phyloP scores from a whole-genome alignment of 306 rosid genomes.

The Sicyos edulis region DNA sequence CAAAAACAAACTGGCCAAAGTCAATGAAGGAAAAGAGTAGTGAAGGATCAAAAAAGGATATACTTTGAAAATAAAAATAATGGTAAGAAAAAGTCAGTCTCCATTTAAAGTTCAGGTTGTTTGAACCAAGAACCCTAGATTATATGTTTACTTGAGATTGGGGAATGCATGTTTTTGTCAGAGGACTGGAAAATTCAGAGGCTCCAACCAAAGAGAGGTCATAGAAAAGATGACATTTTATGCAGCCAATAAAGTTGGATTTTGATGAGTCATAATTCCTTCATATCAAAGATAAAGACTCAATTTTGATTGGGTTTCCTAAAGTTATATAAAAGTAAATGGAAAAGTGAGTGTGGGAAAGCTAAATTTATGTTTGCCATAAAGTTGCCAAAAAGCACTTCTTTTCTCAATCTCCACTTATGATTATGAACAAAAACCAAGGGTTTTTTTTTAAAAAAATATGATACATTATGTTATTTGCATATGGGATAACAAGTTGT shows the following conservation, averaged over 20 bases:
- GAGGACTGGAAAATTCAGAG: background rate
- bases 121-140: background rate
- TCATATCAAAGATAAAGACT: conserved; percentile 6
- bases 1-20: background rate
- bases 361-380: background rate
- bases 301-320: background rate
- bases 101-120: background rate
- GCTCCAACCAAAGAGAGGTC: too few species aligned
- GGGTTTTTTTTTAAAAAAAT: background rate
- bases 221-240: background rate
- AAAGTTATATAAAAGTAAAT: background rate
- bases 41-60: too few species aligned
- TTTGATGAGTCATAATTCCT: conserved; percentile 7
- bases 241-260: background rate
- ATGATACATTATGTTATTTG: background rate
- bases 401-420: background rate
- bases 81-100: background rate
- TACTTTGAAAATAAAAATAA: too few species aligned
- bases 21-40: background rate
- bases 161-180: background rate
- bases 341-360: background rate
- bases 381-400: conserved; percentile 8
- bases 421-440: background rate
- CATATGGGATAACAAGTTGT: background rate
- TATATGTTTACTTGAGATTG: background rate